A percentile compares a stretch with the other conserved stretches of the same genome.
Conservation (phyloP, 257 asterid species). For the Jacaranda copaia region DNA sequence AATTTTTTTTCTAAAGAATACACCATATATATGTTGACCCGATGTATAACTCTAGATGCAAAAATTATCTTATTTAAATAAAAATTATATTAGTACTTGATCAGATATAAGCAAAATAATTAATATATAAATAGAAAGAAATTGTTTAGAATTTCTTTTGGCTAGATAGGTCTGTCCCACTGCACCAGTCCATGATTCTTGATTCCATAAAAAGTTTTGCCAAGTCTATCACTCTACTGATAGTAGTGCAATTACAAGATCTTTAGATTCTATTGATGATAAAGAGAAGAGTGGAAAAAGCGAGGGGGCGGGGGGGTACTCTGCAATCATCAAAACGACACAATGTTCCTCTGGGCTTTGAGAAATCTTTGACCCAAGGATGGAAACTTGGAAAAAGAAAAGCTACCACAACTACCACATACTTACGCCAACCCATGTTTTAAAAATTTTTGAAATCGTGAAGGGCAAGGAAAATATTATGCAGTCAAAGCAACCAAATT, state of each 20-base stretch:
- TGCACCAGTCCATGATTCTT: conserved; percentile 40
- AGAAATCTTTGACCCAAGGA: conserved; percentile 83
- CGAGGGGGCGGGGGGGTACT: conserved; percentile 58
- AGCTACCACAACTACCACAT: conserved; percentile 34
- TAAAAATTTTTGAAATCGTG: neutral
- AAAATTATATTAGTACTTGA: no score
- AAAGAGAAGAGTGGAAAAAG: conserved; percentile 44
- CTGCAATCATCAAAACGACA: conserved; percentile 80
- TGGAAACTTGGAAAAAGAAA: conserved; percentile 58
- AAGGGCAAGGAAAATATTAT: neutral
- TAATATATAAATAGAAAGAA: no score
- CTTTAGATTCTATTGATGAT: conserved; percentile 46
- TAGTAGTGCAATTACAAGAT: conserved; percentile 40
- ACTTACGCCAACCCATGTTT: conserved; percentile 7
- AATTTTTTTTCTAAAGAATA: no score
- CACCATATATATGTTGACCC: no score
- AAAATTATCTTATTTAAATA: no score
- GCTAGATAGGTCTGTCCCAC: conserved; percentile 23
- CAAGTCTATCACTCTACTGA: conserved; percentile 32
- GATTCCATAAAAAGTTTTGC: conserved; percentile 42
- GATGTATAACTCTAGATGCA: no score
- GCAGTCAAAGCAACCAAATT: neutral
- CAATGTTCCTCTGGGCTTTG: conserved; percentile 54
- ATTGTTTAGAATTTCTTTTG: neutral
- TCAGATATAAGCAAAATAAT: no score